phyloP scores from a whole-genome alignment of 2,329 filamentous ascomycete species.

The Gaeumannomyces tritici region DNA sequence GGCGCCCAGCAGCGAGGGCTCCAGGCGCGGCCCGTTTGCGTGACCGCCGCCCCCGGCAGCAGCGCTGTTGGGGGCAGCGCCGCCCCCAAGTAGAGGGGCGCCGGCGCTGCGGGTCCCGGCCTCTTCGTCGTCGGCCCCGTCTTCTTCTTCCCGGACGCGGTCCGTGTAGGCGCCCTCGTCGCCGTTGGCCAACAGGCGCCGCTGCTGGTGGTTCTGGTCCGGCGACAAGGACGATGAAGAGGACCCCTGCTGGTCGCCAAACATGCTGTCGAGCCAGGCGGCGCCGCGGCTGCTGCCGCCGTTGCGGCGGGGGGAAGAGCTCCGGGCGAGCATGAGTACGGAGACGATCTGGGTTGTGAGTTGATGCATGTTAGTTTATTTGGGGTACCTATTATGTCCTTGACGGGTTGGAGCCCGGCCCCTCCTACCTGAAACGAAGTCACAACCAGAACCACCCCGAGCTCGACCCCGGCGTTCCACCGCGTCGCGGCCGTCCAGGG shows the following conservation, averaged over 20 bases:
- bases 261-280: background rate
- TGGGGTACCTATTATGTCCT: no score
- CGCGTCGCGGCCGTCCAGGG: slow-evolving; percentile 49
- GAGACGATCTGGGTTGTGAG: background rate
- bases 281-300: no score
- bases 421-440: slow-evolving; percentile 50
- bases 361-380: background rate
- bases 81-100: no score
- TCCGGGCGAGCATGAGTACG: background rate
- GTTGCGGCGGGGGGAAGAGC: background rate
- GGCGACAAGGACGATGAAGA: background rate
- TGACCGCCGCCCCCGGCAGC: background rate
- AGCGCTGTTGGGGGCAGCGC: no score
- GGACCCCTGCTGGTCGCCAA: background rate
- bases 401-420: no score
- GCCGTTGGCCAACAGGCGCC: background rate
- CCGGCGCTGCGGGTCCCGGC: no score
- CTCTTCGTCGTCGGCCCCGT: background rate
- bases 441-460: slow-evolving; percentile 42
- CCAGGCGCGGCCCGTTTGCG: background rate
- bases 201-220: background rate
- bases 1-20: background rate
- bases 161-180: background rate
- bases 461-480: slow-evolving; percentile 40
- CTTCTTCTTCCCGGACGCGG: background rate